A percentile compares a stretch with the other conserved stretches of the same genome.
phyloP scores from a whole-genome alignment of 192 early-diverging fungal genomes.

The Coemansia sp. region DNA sequence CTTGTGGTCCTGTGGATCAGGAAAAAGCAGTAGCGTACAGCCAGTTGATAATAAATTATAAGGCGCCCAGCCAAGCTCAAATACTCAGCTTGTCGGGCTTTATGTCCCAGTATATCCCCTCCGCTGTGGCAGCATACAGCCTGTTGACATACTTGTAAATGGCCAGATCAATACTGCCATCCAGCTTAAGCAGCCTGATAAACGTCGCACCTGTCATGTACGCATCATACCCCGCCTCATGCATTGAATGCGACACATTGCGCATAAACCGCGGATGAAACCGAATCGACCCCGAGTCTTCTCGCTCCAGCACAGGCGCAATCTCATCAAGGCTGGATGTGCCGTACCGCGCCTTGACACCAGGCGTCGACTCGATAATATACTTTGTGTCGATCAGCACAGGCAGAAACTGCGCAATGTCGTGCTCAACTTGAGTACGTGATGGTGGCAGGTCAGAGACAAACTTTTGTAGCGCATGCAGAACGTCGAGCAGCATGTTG shows the following conservation, averaged over 20 bases:
- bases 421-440: conserved; percentile 68
- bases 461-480: conserved; percentile 78
- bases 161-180: conserved; percentile 13
- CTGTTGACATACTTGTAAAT: conserved; percentile 48
- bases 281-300: conserved; percentile 23
- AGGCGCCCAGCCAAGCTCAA: too few relatives aligned
- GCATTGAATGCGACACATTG: conserved; percentile 58
- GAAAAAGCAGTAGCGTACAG: background rate
- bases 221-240: conserved; percentile 94
- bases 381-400: conserved; percentile 52
- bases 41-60: background rate
- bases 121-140: conserved; percentile 19
- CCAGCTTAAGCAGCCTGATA: conserved; percentile 61
- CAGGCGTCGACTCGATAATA: conserved; percentile 51
- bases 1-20: too few relatives aligned
- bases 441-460: conserved; percentile 64
- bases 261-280: conserved; percentile 57
- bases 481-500: conserved; percentile 87
- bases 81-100: background rate
- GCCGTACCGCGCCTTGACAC: conserved; percentile 29
- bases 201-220: conserved; percentile 85
- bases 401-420: conserved; percentile 58
- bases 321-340: conserved; percentile 49
- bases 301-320: conserved; percentile 29
- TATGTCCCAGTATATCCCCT: background rate